Percentiles rank a stretch among this genome's conserved stretches.
Conservation (phyloP, 306 rosid genomes). For the Casuarina cunninghamiana region DNA sequence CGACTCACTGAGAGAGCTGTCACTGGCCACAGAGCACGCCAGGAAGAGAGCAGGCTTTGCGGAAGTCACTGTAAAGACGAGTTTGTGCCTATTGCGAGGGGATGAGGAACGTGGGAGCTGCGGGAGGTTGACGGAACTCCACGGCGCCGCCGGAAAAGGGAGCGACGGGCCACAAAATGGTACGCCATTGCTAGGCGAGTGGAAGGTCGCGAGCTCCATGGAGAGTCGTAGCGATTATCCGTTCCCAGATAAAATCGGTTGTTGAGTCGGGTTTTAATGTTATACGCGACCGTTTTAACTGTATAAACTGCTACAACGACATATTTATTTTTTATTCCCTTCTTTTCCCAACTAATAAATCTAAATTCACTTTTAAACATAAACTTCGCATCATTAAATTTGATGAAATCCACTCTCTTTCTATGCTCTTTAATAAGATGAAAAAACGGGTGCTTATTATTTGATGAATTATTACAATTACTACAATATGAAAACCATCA, state of each 20-base stretch:
- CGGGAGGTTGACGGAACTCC: background rate
- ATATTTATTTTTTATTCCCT: no score
- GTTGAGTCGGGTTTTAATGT: no score
- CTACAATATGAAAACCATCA: no score
- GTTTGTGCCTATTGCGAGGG: background rate
- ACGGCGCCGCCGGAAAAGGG: background rate
- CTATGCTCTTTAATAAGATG: no score
- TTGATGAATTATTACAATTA: no score
- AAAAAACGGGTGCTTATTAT: no score
- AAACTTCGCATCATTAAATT: no score
- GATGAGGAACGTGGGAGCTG: background rate
- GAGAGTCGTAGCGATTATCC: background rate
- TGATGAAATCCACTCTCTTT: no score
- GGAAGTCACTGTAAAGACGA: background rate
- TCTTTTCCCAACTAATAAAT: background rate
- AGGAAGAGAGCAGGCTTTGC: slow-evolving; percentile 17
- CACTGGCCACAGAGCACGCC: slow-evolving; percentile 35
- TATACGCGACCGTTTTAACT: background rate
- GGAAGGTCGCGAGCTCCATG: slow-evolving; percentile 26
- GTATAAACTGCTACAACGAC: background rate
- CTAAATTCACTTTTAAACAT: no score
- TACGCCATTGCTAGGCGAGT: background rate
- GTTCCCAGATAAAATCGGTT: background rate
- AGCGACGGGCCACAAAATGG: background rate
- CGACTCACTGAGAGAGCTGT: slow-evolving; percentile 35